phyloP scores from a whole-genome alignment of 805 yeast genomes.

The Groenewaldozyma salmanticensis region DNA sequence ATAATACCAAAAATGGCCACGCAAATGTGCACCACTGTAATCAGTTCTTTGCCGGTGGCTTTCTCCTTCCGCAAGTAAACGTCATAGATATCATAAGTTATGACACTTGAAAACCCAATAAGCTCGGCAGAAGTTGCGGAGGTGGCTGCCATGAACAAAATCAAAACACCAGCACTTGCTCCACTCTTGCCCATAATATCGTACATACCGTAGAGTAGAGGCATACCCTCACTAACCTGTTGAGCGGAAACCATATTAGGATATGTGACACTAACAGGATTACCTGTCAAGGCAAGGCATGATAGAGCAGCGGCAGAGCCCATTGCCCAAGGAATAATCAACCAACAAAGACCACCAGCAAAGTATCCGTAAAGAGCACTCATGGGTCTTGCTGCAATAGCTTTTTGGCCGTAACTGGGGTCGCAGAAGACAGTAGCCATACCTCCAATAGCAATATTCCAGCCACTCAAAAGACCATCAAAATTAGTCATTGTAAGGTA shows the following conservation, averaged over 20 bases:
- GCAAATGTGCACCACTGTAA: slow-evolving; percentile 34
- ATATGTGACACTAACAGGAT: slow-evolving; percentile 68
- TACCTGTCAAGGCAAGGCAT: slow-evolving; percentile 42
- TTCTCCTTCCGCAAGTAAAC: slow-evolving; percentile 39
- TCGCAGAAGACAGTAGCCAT: slow-evolving; percentile 15
- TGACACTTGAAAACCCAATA: slow-evolving; percentile 32
- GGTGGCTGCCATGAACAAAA: slow-evolving; percentile 33
- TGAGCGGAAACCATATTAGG: slow-evolving; percentile 53
- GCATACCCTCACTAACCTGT: slow-evolving; percentile 65
- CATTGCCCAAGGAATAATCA: slow-evolving; percentile 32
- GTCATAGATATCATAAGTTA: slow-evolving; percentile 40
- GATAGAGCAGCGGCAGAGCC: slow-evolving; percentile 31
- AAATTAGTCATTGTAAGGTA: slow-evolving; percentile 6
- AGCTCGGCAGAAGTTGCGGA: slow-evolving; percentile 35
- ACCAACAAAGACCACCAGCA: slow-evolving; percentile 38
- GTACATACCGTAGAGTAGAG: slow-evolving; percentile 55
- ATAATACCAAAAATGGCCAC: slow-evolving; percentile 34
- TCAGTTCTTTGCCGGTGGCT: slow-evolving; percentile 35
- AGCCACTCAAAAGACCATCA: slow-evolving; percentile 6
- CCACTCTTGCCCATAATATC: slow-evolving; percentile 80
- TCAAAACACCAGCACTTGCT: slow-evolving; percentile 54
- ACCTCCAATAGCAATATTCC: slow-evolving; percentile 9
- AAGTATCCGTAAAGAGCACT: slow-evolving; percentile 33
- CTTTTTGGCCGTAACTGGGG: slow-evolving; percentile 28
- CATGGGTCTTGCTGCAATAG: slow-evolving; percentile 35